Evolutionary conservation across 768 basidiomycete genomes (phyloP).

Genomic region (Pulveroboletus ravenelii): DNA sequence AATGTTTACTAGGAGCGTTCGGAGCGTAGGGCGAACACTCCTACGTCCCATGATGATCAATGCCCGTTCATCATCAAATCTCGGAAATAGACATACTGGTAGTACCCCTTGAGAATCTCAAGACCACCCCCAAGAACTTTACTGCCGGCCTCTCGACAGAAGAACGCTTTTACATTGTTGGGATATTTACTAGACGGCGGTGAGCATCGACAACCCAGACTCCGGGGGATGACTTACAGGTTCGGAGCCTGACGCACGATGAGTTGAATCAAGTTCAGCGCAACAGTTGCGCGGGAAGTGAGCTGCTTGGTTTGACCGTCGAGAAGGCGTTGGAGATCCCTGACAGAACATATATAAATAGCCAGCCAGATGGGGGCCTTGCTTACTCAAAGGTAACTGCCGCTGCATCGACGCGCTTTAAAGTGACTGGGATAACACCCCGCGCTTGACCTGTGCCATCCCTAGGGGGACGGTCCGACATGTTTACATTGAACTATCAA

Average conservation of each 20-base stretch:
- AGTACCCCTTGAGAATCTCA: constrained; percentile 46
- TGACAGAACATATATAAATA: constrained; percentile 2
- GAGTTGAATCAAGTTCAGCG: constrained; percentile 45
- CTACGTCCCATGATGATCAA: constrained; percentile 22
- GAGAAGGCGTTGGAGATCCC: constrained; percentile 24
- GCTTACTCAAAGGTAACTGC: constrained; percentile 35
- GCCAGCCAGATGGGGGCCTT: neutral
- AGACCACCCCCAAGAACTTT: constrained; percentile 29
- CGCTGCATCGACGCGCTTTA: constrained; percentile 38
- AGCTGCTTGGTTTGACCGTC: constrained; percentile 22
- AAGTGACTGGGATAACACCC: constrained; percentile 28
- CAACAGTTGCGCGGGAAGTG: constrained; percentile 30
- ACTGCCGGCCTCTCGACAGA: constrained; percentile 32
- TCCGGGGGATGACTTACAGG: constrained; percentile 29
- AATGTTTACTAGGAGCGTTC: constrained; percentile 40
- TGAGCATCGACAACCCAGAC: neutral
- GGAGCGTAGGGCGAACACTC: constrained; percentile 42
- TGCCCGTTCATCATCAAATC: neutral
- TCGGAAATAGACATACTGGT: constrained; percentile 37
- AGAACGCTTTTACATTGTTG: constrained; percentile 46
- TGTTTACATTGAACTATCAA: constrained; percentile 34
- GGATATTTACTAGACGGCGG: constrained; percentile 34
- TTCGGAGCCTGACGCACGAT: constrained; percentile 46
- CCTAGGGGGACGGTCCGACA: constrained; percentile 25
- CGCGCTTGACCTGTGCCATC: constrained; percentile 11